phyloP scores from a whole-genome alignment of 2,329 filamentous ascomycete species.

The Botrytis tulipae region DNA sequence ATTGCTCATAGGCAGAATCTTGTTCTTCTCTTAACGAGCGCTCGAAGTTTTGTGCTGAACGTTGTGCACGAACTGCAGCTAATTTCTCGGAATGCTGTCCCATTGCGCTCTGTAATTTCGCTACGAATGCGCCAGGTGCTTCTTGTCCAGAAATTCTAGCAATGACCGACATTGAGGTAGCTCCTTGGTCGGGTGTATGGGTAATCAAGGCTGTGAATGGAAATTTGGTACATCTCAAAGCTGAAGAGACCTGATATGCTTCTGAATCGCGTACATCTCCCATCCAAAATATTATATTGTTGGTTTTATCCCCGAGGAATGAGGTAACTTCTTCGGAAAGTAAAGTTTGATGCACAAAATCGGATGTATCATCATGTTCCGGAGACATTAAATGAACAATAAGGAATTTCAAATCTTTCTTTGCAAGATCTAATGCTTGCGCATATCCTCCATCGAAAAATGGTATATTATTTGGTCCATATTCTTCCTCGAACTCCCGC shows the following conservation, averaged over 20 bases:
- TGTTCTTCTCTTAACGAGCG: conserved; percentile 82
- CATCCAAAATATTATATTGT: conserved; percentile 86
- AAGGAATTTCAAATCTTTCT: conserved; percentile 87
- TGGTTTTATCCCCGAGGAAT: conserved; percentile 71
- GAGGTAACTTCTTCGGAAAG: conserved; percentile 69
- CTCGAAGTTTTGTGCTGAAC: conserved; percentile 77
- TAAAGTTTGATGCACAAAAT: conserved; percentile 80
- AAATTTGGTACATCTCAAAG: conserved; percentile 86
- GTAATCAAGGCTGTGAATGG: conserved; percentile 86
- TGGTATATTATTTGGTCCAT: conserved; percentile 68
- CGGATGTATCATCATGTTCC: conserved; percentile 87
- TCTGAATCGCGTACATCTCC: conserved; percentile 92
- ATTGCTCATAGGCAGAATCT: conserved; percentile 90
- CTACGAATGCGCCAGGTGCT: conserved; percentile 67
- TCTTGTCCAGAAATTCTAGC: conserved; percentile 74
- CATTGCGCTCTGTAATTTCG: conserved; percentile 72
- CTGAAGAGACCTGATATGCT: conserved; percentile 87
- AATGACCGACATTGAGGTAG: conserved; percentile 87
- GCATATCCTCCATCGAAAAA: conserved; percentile 91
- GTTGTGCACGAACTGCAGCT: conserved; percentile 68
- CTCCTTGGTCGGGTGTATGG: conserved; percentile 79
- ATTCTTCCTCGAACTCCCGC: conserved; percentile 92
- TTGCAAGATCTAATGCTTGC: conserved; percentile 84
- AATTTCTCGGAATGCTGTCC: conserved; percentile 75
- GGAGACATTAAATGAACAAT: conserved; percentile 86